Base-by-base conservation (phyloP, 139 green algal genomes). In the Chlorella sp. region DNA sequence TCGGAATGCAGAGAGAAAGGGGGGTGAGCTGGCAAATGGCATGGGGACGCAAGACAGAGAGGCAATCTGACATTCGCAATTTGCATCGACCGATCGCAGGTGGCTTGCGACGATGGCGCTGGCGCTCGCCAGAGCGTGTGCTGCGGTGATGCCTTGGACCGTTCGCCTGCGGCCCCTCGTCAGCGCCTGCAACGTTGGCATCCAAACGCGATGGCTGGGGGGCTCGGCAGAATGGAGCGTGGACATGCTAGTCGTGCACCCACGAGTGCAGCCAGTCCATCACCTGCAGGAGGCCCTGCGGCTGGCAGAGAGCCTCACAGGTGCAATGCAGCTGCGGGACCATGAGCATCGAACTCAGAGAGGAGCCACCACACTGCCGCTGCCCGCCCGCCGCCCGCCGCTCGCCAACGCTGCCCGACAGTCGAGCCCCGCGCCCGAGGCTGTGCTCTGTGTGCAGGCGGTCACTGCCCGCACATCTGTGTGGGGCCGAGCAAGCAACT, bases 251-350 rank as follows among this genome's bases (percentile, higher is more conserved):
- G 50, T 83, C 0, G 48, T 83, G 17, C 77, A 83, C 36, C 77
- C 77, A 15, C 70, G 48, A 27, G 48, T 41, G 33, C 62, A 59
- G 21, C 43, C 78, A 41, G 7, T 41, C 8, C 31, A 46, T 46
- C 56, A 83, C 38, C 70, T 83, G 38, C 50, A 87, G 48, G 88
- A 92, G 74, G 86, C 84, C 1, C n/a, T 85, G 38, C 74, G 82
- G 23, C 84, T 92, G 29, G 88, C 80, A 33, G 79, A 91, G 62
- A 81, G 82, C 0, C 79, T 79, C 15, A 56, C 76, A 59, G 82
- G 84, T 85, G 41, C 19, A 40, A 35, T 23, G 9, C 1, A 31
- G 9, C 23, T 29, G 56, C 8, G 2, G 11, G 33, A 6, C 17
- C n/a, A 9, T 29, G 27, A 33, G n/a, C n/a, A n/a, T n/a, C n/a